Percentiles rank a stretch among this genome's conserved stretches.
phyloP scores from a whole-genome alignment of 1,284 basidiomycete genomes.

The Phenoliferia sp. region DNA sequence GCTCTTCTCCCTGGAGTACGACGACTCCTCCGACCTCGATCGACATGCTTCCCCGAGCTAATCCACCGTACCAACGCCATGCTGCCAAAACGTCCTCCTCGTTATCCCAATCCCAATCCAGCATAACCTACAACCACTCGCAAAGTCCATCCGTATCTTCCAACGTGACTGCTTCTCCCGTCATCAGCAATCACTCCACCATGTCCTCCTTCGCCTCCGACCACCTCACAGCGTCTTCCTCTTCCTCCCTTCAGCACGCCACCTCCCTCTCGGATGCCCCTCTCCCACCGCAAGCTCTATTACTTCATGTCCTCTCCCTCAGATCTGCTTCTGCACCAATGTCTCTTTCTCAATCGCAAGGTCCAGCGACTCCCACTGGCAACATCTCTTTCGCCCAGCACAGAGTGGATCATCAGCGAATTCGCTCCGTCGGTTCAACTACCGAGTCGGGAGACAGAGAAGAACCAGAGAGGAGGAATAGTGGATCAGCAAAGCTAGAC shows the following conservation, averaged over 20 bases:
- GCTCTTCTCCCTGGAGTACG: background rate
- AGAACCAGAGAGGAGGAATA: background rate
- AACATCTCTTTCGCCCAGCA: background rate
- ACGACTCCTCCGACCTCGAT: background rate
- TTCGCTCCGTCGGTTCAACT: constrained; percentile 13
- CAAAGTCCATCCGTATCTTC: constrained; percentile 1
- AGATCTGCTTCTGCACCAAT: constrained; percentile 17
- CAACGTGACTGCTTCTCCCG: background rate
- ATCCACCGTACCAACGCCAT: constrained; percentile 22
- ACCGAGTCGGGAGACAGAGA: too few species aligned
- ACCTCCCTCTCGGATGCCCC: constrained; percentile 15
- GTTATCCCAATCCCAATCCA: constrained; percentile 3
- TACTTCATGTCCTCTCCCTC: constrained; percentile 24
- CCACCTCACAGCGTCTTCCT: too few species aligned
- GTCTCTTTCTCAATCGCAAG: constrained; percentile 23
- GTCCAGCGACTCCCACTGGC: constrained; percentile 2
- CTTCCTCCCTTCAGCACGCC: background rate
- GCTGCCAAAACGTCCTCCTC: constrained; percentile 19
- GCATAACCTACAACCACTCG: background rate
- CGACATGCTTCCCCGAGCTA: constrained; percentile 1
- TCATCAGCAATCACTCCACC: background rate
- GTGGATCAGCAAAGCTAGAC: constrained; percentile 39
- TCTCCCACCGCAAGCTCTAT: constrained; percentile 26
- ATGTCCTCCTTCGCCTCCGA: too few species aligned
- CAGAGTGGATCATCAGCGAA: constrained; percentile 14